Evolutionary conservation across 2,329 filamentous ascomycete species (phyloP).

Genomic region (Dichotomopilus funicola): DNA sequence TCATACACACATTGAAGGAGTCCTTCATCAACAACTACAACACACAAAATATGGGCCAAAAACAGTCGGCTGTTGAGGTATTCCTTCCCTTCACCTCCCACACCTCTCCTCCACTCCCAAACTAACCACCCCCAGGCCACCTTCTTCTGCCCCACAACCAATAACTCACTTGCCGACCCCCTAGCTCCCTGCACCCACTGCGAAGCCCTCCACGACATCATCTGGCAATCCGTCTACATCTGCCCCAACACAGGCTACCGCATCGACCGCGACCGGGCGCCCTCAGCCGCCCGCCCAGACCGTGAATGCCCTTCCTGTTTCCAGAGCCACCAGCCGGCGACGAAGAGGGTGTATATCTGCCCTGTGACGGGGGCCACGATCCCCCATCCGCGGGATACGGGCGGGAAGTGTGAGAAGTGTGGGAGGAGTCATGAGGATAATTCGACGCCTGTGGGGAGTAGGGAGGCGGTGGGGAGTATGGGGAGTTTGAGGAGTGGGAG

Average conservation of each 20-base stretch:
- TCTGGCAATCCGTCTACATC: conserved; percentile 24
- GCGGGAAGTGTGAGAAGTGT: conserved; percentile 21
- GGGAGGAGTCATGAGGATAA: conserved; percentile 21
- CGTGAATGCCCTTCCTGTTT: conserved; percentile 23
- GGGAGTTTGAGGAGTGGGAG: background rate
- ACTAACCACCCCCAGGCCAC: conserved; percentile 6
- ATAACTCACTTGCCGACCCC: conserved; percentile 16
- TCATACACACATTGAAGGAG: background rate
- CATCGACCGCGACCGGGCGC: conserved; percentile 15
- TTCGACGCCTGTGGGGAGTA: conserved; percentile 19
- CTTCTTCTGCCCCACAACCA: conserved; percentile 25
- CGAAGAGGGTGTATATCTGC: conserved; percentile 23
- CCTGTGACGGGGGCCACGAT: conserved; percentile 25
- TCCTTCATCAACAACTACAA: background rate
- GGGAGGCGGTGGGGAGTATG: conserved; percentile 5
- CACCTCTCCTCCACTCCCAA: background rate
- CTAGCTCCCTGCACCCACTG: conserved; percentile 21
- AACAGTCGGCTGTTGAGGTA: conserved; percentile 12
- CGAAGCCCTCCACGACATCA: conserved; percentile 23
- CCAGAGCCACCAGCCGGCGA: conserved; percentile 22
- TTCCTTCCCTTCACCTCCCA: background rate
- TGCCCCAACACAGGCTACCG: conserved; percentile 26
- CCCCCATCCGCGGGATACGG: conserved; percentile 21
- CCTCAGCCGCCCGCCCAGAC: conserved; percentile 12
- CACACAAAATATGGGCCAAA: conserved; percentile 16